Evolutionary conservation across 2,329 filamentous ascomycete genomes (phyloP), one percentile per base, ranked within the genome.

Genomic region (Metarhizium brunneum): DNA sequence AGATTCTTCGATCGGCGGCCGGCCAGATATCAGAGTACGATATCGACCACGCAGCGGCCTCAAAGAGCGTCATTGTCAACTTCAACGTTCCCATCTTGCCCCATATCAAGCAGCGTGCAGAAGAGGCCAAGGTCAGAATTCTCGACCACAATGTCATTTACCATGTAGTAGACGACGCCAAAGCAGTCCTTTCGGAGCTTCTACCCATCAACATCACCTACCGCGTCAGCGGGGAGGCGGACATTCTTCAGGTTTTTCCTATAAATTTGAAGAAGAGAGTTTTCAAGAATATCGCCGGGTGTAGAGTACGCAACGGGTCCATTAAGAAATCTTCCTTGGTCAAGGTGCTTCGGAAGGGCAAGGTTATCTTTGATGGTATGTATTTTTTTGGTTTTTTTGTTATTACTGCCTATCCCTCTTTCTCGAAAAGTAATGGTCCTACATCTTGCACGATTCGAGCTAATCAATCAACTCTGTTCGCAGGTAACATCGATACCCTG

Each of bases 91-190:
- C 80, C 0, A 75, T 91, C 7, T 83, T 88, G 1, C 78, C 80
- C 7, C 76, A 85, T 53, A 87, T 96, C 61, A 77, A 80, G 58
- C 80, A 81, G 13, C 73, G 87, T 61, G 92, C 94, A 2, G 83
- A 88, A 58, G 73, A 80, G 8, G 78, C 83, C 50, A 84, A 85
- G 20, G 91, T 99, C 55, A 77, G 76, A 57, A 87, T 99, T 53
- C 73, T 97, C 52, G 85, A 96, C 62, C 86, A 94, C 68, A 95
- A 87, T 62, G 85, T 95, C 68, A 95, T 95, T 68, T 94, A 95
- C 69, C 83, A 87, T 57, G 76, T 92, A 3, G 76, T 86, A 2
- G 89, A 94, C 66, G 85, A 88, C 54, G 83, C 90, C 52, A 85
- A 82, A 68, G 78, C 74, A 1, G 78, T 81, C 50, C 71, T 99